These are phyloP conservation scores for Gamarada debralockiae DNA, from an alignment of 495 filamentous ascomycete genomes.

Conservation along the genomic window DNA sequence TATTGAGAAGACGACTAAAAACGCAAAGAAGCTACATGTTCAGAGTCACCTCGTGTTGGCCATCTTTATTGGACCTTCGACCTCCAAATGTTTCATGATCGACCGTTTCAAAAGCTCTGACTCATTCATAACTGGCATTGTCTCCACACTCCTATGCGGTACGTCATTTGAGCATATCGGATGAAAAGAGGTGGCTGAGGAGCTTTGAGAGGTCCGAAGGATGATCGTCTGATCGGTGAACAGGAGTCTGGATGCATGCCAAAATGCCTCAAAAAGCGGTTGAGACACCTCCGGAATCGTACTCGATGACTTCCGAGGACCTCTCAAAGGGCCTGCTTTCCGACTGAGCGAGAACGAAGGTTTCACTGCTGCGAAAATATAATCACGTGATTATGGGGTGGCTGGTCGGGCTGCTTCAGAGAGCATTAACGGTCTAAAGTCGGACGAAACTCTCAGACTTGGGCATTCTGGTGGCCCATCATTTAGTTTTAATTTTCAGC, in stretches of 20 bases:
- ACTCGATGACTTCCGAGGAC: too few relatives aligned
- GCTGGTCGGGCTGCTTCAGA: too few relatives aligned
- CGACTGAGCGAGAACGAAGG: too few relatives aligned
- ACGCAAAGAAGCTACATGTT: background rate
- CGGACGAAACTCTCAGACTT: too few relatives aligned
- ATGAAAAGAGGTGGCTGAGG: constrained; percentile 16
- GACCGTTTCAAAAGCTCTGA: constrained; percentile 21
- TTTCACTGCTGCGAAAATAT: too few relatives aligned
- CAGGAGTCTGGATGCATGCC: background rate
- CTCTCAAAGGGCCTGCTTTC: too few relatives aligned
- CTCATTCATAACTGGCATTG: constrained; percentile 16
- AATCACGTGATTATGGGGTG: too few relatives aligned
- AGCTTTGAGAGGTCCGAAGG: background rate
- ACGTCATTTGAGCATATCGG: constrained; percentile 12
- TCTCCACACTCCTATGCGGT: constrained; percentile 14
- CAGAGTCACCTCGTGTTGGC: constrained; percentile 18
- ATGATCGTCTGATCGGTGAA: background rate
- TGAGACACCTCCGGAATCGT: too few relatives aligned
- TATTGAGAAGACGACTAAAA: constrained; percentile 11
- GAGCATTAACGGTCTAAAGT: too few relatives aligned
- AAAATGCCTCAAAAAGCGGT: background rate
- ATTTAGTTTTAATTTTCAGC: too few relatives aligned
- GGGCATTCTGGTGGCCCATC: too few relatives aligned
- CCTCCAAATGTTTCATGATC: constrained; percentile 18
- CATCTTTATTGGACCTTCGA: constrained; percentile 12